These are phyloP conservation scores for Bipolaris victoriae DNA, from an alignment of 2,329 filamentous ascomycete genomes.

Conservation along the genomic window DNA sequence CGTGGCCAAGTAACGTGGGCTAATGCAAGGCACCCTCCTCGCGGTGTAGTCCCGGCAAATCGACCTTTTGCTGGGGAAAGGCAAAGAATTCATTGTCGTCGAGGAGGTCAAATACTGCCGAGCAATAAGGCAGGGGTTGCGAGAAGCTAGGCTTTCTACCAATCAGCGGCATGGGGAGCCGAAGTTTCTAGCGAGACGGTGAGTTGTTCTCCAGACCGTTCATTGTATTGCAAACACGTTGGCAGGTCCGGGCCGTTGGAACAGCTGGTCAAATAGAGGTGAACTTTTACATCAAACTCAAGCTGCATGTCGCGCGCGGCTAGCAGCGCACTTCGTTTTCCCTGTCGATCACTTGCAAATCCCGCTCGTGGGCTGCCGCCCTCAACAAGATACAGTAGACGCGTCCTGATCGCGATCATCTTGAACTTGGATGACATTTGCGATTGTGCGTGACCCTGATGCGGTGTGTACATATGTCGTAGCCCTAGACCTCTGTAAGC, in stretches of 20 bases:
- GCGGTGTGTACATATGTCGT: slow-evolving; percentile 1
- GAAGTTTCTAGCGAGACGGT: not conserved
- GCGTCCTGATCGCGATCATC: not conserved
- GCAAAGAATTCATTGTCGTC: slow-evolving; percentile 7
- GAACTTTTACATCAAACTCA: not conserved
- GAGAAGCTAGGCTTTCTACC: not conserved
- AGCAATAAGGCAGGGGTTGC: slow-evolving; percentile 1
- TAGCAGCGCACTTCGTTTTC: slow-evolving; percentile 2
- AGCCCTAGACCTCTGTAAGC: slow-evolving; percentile 1
- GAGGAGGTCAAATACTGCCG: slow-evolving; percentile 6
- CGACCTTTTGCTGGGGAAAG: not conserved
- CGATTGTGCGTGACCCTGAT: not conserved
- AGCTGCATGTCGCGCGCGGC: not conserved
- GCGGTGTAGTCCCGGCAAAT: slow-evolving; percentile 7
- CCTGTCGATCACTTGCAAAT: slow-evolving; percentile 1
- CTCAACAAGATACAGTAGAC: not conserved
- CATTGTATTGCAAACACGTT: slow-evolving; percentile 7
- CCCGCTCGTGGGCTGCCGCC: not conserved
- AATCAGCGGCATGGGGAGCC: not conserved
- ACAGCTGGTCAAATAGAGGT: slow-evolving; percentile 5
- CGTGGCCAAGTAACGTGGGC: slow-evolving; percentile 2
- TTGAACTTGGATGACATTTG: not conserved
- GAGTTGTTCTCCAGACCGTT: not conserved
- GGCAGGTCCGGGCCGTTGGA: slow-evolving; percentile 3
- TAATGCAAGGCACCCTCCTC: slow-evolving; percentile 17